Base-by-base conservation (phyloP, 805 yeast genomes). In the Wickerhamomyces hampshirensis region DNA sequence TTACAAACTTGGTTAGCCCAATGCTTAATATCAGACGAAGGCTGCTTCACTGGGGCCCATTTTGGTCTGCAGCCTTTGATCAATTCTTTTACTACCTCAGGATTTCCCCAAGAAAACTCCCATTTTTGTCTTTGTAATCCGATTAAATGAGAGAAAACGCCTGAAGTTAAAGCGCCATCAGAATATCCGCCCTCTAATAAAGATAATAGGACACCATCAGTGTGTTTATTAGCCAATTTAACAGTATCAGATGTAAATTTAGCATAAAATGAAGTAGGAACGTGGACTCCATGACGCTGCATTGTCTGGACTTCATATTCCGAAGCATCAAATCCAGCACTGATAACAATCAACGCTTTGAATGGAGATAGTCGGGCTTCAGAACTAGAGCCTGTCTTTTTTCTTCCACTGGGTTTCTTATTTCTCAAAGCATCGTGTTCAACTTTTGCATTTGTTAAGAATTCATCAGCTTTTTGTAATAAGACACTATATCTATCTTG, bases 281-380 rank as follows among this genome's bases (percentile, higher is more conserved):
- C 87, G 49, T 80, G 78, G 18, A 82, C 85, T 0, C 77, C 76
- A 55, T 86, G 95, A 36, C 95, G 66, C 58, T 85, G 95, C 95
- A 85, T 86, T 33, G 80, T 74, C n/a, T 75, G 75, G 39, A 78
- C 79, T 53, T 85, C 95, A 56, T 73, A 80, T 54, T 85, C 95
- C 13, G 84, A 77, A 3, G 93, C 94, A 60, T 85, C 95, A 55
- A 85, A 86, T 2, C 95, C 95, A 0, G 95, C 89, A 30, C 94
- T 84, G 1, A 85, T 68, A n/a, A 81, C 70, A 3, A 86, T 74
- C 40, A 84, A 45, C 1, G 78, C 74, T 43, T 69, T 71, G 55
- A 75, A 77, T 3, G 67, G 66, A 6, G 40, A 40, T 6, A 37
- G 23, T 3, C 6, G 12, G 9, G 60, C 42, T 30, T 57, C 30